Base-by-base conservation (phyloP, 2,329 filamentous ascomycete genomes). In the Alternaria infectoria region DNA sequence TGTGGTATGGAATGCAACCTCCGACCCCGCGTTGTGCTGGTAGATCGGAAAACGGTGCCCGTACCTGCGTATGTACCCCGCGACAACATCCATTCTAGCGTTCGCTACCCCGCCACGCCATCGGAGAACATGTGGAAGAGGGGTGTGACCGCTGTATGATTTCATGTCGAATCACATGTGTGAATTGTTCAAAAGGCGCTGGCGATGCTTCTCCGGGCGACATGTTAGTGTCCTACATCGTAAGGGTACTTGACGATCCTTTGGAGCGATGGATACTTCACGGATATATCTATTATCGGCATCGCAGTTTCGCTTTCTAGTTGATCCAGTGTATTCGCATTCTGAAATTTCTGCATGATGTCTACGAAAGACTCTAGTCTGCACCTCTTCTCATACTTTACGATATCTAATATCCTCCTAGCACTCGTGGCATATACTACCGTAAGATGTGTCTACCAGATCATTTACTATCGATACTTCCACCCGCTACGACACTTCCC, bases 401-500 rank as follows among this genome's bases (percentile, higher is more conserved):
- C 51, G 6, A 47, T 52, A 1, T 13, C 51, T 9, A 57, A 61
- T 21, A 19, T 64, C 25, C 5, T 60, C 10, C 21, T 47, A 12
- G 13, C 13, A 12, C 17, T 61, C 11, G 21, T 43, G 13, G 36
- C 52, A 10, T 64, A 40, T 43, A 7, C 32, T 28, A 23, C 26
- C 17, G 10, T 54, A 17, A n/a, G 12, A n/a, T 26, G 56, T 1
- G 17, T 72, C 13, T 76, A 75, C 59, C 81, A 82, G 61, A 76
- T 83, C 30, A 66, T 82, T 26, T 77, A 82, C 67, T 81, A 83
- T 62, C 72, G 73, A 36, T 85, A 84, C 75, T 85, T 87, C 54
- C 85, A 87, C 62, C 85, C 86, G 11, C 76, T 88, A 5, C 74
- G 81, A 17, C 79, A 80, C 30, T 87, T 86, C 65, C 86, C 86